Base-by-base conservation (phyloP, 805 yeast species). In the Diddensiella santjacobensis region DNA sequence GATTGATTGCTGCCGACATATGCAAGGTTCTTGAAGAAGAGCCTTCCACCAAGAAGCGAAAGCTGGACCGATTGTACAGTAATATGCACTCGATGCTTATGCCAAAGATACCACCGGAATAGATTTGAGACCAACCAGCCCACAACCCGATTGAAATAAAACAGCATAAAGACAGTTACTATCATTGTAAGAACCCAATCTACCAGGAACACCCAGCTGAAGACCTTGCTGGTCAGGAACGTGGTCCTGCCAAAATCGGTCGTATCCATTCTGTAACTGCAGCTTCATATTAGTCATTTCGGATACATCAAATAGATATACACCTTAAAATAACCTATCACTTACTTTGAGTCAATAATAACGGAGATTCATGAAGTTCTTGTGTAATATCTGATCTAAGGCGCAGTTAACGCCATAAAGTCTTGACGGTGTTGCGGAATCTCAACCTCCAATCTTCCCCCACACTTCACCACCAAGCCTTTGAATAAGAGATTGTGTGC, bases 21-120 rank as follows among this genome's bases (percentile, higher is more conserved):
- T 2, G 85, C 78, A 17, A 90, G 61, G 63, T 89, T 87, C 55
- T 83, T 84, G 60, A 89, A 80, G 60, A 86, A 79, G 5, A 91
- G 48, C 23, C 96, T 74, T 1, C 98, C 98, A 3, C 89, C 95
- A 1, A 93, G 69, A 4, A 86, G 73, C 0, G 96, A 84, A 3
- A 93, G 55, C 60, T 88, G 81, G 24, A 91, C 57, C 0, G 96
- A 77, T 55, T 88, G 90, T 1, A 90, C 66, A 47, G 79, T 79
- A 3, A 91, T 59, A 52, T 79, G 78, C 3, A 84, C 70, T 38
- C 74, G 74, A 55, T 67, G 67, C n/a, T 69, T 66, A 45, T 77
- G 76, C 95, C 96, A 88, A 2, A 89, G 60, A 3, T 77, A 46
- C 55, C 80, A 62, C 38, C 79, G 74, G 6, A 84, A 56, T 0